phyloP scores from a whole-genome alignment of 2,329 filamentous ascomycete genomes.

The Fusarium camptoceras region DNA sequence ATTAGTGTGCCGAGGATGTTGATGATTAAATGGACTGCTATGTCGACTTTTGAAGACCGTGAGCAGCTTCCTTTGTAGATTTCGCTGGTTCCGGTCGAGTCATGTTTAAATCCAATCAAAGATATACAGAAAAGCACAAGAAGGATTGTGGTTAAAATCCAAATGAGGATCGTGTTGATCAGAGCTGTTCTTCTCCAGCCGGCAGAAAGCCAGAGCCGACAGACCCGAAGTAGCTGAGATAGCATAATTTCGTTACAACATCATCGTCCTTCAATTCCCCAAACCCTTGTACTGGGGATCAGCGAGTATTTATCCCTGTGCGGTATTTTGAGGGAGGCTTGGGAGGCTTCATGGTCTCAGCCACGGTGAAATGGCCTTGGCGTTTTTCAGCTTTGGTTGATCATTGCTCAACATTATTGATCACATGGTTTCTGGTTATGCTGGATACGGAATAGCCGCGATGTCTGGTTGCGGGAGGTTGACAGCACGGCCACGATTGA shows the following conservation, averaged over 20 bases:
- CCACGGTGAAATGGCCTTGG: not conserved
- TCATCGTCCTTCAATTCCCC: too few species aligned
- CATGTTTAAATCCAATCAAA: not conserved
- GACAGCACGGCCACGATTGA: not conserved
- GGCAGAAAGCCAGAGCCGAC: not conserved
- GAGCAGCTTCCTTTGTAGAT: not conserved
- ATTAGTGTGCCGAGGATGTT: not conserved
- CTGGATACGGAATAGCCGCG: not conserved
- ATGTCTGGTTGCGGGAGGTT: not conserved
- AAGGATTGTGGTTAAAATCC: fast-evolving
- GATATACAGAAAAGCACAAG: not conserved
- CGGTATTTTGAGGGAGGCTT: not conserved
- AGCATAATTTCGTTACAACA: not conserved
- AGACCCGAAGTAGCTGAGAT: fast-evolving
- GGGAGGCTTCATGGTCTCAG: not conserved
- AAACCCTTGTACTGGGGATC: not conserved
- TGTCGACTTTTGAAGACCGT: not conserved
- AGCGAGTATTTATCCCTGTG: not conserved
- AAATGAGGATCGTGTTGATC: not conserved
- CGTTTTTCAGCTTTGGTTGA: not conserved
- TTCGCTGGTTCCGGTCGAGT: not conserved
- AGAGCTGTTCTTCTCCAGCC: not conserved
- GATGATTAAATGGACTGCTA: not conserved
- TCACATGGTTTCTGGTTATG: not conserved
- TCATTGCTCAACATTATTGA: not conserved